Conservation (phyloP, 2,329 filamentous ascomycete genomes). For the Grosmannia penicillata region DNA sequence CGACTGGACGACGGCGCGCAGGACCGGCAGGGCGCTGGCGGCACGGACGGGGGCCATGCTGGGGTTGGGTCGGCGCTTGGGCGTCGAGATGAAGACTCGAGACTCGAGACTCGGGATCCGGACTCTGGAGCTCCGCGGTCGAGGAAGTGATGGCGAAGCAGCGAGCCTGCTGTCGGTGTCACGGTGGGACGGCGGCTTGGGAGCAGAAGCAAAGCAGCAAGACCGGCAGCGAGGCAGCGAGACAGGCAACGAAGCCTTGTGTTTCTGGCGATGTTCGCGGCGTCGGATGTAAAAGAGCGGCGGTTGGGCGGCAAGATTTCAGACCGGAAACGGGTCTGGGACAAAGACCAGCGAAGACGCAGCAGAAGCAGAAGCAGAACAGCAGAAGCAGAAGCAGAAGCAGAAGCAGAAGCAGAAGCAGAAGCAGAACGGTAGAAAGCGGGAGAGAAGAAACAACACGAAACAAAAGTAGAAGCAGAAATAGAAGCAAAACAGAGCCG, state of each 20-base stretch:
- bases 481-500: background rate
- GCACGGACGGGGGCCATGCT: slow-evolving; percentile 7
- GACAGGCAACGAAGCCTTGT: no score
- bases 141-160: background rate
- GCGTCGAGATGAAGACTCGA: background rate
- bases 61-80: background rate
- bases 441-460: background rate
- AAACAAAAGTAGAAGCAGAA: background rate
- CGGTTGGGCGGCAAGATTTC: no score
- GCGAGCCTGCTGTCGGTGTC: background rate
- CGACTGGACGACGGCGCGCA: slow-evolving; percentile 8
- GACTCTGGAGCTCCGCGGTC: no score
- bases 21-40: background rate
- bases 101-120: no score
- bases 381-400: background rate
- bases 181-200: no score
- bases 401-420: background rate
- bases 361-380: no score
- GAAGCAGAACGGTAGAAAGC: background rate
- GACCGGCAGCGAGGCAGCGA: no score
- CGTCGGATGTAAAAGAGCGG: no score
- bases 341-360: no score
- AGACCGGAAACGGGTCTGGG: no score
- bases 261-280: no score
- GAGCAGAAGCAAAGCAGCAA: no score